Evolutionary conservation across 1,139 yeast genomes (phyloP).

Genomic region (Saccharomyces hybrid): DNA sequence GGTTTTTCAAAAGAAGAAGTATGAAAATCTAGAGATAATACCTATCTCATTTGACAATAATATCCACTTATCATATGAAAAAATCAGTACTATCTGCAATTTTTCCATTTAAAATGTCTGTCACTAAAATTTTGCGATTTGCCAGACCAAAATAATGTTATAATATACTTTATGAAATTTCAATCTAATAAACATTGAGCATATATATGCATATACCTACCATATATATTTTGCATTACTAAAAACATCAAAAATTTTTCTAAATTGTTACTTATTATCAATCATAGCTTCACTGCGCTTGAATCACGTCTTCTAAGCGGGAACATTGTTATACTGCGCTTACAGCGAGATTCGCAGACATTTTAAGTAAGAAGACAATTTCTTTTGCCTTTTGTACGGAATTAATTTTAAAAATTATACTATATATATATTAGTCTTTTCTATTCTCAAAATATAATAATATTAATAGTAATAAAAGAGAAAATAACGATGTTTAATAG

Average conservation of each 20-base stretch:
- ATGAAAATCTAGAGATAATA: slow-evolving; percentile 30
- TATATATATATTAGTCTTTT: slow-evolving; percentile 4
- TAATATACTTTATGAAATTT: neutral
- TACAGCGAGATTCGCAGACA: neutral
- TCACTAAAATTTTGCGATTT: neutral
- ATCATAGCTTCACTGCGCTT: neutral
- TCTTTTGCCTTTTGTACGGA: neutral
- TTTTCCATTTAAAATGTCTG: neutral
- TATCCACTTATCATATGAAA: too few species aligned
- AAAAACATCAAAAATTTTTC: neutral
- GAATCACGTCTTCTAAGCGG: neutral
- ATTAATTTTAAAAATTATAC: slow-evolving; percentile 2
- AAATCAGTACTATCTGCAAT: neutral
- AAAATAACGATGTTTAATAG: neutral
- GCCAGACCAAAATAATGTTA: neutral
- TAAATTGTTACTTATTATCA: neutral
- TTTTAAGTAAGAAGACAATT: neutral
- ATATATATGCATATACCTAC: neutral
- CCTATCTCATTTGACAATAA: neutral
- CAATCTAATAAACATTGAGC: neutral
- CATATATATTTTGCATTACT: neutral
- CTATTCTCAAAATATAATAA: slow-evolving; percentile 3
- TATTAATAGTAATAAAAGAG: slow-evolving; percentile 6
- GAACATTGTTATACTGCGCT: neutral
- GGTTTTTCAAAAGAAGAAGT: slow-evolving; percentile 73